Evolutionary conservation across 306 rosid genomes (phyloP), one percentile per base, ranked within the genome.

Genomic region (Cicer judaicum): DNA sequence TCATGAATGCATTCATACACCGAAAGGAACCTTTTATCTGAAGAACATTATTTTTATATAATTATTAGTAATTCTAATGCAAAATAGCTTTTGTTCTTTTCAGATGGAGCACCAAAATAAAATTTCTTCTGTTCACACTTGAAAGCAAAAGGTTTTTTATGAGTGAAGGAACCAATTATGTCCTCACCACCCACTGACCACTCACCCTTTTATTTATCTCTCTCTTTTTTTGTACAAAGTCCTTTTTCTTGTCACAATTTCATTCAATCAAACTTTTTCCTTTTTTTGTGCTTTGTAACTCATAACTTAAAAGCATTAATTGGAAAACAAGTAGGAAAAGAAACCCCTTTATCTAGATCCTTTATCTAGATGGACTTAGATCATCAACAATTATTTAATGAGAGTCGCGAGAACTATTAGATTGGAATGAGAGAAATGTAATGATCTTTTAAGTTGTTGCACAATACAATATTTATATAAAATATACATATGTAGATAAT

Each of bases 61-160:
- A 13, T 29, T 29, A 29, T 29, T 29, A 29, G 11, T 1, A 56
- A 64, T 38, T 42, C 39, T 19, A 71, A 44, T 75, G 34, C 11
- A 34, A 29, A 29, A 29, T 3, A 46, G n/a, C 68, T 61, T 76
- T 47, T 77, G 62, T 72, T 56, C 40, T 79, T 72, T 82, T 61
- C 50, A 61, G 48, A 61, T 34, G 57, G 7, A 67, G 68, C 50
- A 46, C 53, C 62, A 74, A 74, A 56, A n/a, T 54, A 15, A 61
- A 62, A 1, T 56, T 75, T 66, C 76, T 39, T 38, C 36, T 50
- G 79, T 76, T 76, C 87, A 79, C 65, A 83, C 79, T 7, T 1
- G 2, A 79, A 72, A 52, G 68, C 62, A 65, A 65, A 38, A n/a
- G 2, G 62, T n/a, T 68, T 57, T 42, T 39, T 2, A 18, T 7